Percentiles rank a stretch among this genome's conserved stretches.
Conservation (phyloP, 2,329 filamentous ascomycete genomes). For the Cercospora brassicicola region DNA sequence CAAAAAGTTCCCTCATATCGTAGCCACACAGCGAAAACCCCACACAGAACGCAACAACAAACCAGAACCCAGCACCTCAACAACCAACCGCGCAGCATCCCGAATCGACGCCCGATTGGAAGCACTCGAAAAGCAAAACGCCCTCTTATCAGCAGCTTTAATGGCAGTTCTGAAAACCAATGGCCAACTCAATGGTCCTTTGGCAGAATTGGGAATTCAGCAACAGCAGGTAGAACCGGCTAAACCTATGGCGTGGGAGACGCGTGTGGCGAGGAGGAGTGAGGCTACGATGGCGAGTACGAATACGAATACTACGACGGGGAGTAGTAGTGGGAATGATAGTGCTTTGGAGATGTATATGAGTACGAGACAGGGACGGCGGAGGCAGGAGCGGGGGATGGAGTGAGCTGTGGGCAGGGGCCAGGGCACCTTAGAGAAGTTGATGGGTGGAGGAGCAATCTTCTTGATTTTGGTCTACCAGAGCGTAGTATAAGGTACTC, state of each 20-base stretch:
- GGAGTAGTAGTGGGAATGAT: conserved; percentile 29
- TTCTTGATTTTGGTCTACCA: neutral
- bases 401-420: neutral
- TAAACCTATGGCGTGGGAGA: conserved; percentile 35
- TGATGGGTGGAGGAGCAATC: neutral
- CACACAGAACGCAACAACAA: conserved; percentile 13
- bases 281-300: conserved; percentile 28
- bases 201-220: conserved; percentile 13
- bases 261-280: conserved; percentile 33
- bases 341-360: conserved; percentile 44
- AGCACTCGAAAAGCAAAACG: conserved; percentile 44
- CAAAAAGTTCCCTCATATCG: conserved; percentile 27
- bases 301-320: conserved; percentile 17
- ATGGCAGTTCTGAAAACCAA: conserved; percentile 44
- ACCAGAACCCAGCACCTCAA: conserved; percentile 3
- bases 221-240: conserved; percentile 4
- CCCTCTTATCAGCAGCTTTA: conserved; percentile 43
- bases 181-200: conserved; percentile 37
- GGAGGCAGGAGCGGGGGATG: neutral
- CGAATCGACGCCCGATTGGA: conserved; percentile 40
- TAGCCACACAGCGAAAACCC: conserved; percentile 25
- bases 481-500: neutral
- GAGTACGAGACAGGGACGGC: conserved; percentile 25
- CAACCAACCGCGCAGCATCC: conserved; percentile 18
- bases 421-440: neutral